Evolutionary conservation across 1,284 basidiomycete genomes (phyloP), one percentile per base, ranked within the genome.

Genomic region (Anthracocystis panici-leucophaei): DNA sequence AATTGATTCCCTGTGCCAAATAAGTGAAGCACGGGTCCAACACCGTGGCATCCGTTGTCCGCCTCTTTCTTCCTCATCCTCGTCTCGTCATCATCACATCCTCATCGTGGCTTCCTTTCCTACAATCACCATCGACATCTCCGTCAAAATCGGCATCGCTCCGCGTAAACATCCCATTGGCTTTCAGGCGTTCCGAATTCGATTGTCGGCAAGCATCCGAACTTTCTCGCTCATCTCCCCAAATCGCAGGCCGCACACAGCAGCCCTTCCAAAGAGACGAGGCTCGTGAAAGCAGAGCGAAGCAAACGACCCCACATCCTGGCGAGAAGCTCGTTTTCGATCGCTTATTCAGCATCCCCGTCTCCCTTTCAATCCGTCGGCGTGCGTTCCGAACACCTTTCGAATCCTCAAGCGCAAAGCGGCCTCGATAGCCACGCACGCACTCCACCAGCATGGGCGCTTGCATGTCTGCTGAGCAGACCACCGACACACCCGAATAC

Each of bases 401-500:
- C 9, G 25, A 33, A 42, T 8, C 12, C 25, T 29, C 40, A 23
- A 29, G 18, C n/a, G 14, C 41, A 18, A 7, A 9, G n/a, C 41
- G 25, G 23, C 41, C 46, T 33, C 50, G 29, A 27, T 18, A 25
- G 42, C 21, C 40, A 12, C 14, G 5, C 23, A 14, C 12, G 42
- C 14, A 20, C 20, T 20, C 7, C 9, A 20, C 29, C 60, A 69
- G 49, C 31, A 80, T 80, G 78, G 78, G 78, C 50, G 59, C 54
- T 4, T 80, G 78, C 45, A 52, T 69, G 57, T 80, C 78, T 31
- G 51, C 69, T 8, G 72, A 70, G 27, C 54, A 61, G 48, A 9
- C 60, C 6, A 51, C 53, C 20, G 66, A 65, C 10, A 64, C 76
- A 21, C 77, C 78, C 23, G 80, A 81, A 62, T 58, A 63, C 44